phyloP scores from a whole-genome alignment of 2,329 filamentous ascomycete genomes.

The Didymella pinodella region DNA sequence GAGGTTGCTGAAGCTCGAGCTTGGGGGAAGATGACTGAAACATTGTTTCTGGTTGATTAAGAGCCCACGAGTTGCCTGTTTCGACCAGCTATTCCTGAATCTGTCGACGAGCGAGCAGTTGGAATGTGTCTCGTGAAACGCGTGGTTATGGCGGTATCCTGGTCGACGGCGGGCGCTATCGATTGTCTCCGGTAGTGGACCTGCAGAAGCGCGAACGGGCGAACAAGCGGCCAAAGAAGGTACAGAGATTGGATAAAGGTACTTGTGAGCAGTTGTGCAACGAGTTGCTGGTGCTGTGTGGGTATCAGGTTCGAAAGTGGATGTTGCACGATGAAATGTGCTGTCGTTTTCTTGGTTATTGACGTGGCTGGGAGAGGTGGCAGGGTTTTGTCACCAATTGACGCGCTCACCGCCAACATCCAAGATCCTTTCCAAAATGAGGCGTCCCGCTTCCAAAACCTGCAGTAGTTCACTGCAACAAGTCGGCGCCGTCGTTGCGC shows the following conservation, averaged over 20 bases:
- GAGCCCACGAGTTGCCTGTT: constrained; percentile 33
- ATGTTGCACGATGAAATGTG: constrained; percentile 28
- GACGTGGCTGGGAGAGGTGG: constrained; percentile 30
- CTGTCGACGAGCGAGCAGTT: constrained; percentile 27
- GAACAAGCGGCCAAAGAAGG: constrained; percentile 25
- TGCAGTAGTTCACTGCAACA: constrained; percentile 16
- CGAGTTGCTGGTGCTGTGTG: constrained; percentile 19
- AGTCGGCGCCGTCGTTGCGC: constrained; percentile 1
- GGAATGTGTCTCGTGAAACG: constrained; percentile 41
- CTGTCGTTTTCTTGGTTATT: constrained; percentile 26
- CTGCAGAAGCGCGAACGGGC: constrained; percentile 15
- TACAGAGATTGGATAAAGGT: constrained; percentile 18
- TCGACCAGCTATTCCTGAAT: constrained; percentile 27
- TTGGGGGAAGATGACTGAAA: constrained; percentile 30
- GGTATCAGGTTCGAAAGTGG: constrained; percentile 12
- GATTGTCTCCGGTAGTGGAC: constrained; percentile 23
- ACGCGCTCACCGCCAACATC: constrained; percentile 36
- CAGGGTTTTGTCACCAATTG: constrained; percentile 22
- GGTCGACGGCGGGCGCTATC: constrained; percentile 24
- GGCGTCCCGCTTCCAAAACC: constrained; percentile 5
- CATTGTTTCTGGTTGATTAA: constrained; percentile 29
- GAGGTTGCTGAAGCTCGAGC: constrained; percentile 33
- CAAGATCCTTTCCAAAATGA: constrained; percentile 5
- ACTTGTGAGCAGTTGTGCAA: constrained; percentile 24
- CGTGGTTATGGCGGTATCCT: constrained; percentile 22